Percentiles rank a stretch among this genome's conserved stretches.
Conservation (phyloP, 352 stramenopile species). For the Pythium aphanidermatum region DNA sequence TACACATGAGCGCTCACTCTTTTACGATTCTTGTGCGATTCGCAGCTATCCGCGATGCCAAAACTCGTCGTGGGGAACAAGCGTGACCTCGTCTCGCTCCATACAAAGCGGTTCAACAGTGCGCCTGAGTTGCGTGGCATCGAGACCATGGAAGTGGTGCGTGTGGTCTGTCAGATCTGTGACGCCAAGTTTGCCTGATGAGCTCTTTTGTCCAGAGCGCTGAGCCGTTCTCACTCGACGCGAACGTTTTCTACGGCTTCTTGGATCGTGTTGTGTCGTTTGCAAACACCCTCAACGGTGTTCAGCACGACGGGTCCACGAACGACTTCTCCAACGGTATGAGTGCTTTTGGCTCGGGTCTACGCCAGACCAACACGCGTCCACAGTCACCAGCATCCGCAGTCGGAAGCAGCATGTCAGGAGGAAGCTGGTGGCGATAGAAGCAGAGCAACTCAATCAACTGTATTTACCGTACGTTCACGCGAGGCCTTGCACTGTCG, state of each 20-base stretch:
- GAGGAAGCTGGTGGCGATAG: conserved; percentile 12
- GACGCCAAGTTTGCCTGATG: too few species aligned
- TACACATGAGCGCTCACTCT: neutral
- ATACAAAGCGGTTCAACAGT: conserved; percentile 24
- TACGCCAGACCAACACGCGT: conserved; percentile 45
- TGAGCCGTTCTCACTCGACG: conserved; percentile 45
- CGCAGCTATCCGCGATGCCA: conserved; percentile 39
- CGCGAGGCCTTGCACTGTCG: too few species aligned
- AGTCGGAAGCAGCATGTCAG: conserved; percentile 3
- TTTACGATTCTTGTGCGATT: neutral
- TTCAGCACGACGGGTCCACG: neutral
- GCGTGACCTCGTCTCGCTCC: conserved; percentile 42
- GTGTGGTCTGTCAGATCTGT: conserved; percentile 3
- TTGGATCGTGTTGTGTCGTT: conserved; percentile 59
- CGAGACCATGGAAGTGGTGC: conserved; percentile 51
- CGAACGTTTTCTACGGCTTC: conserved; percentile 47
- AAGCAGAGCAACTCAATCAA: neutral
- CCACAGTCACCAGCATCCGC: conserved; percentile 14
- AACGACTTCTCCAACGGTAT: conserved; percentile 13
- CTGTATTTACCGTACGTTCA: conserved; percentile 8
- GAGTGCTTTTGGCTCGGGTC: conserved; percentile 20
- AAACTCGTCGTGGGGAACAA: conserved; percentile 85
- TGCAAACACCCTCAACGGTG: conserved; percentile 29
- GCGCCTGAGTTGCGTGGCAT: conserved; percentile 41
- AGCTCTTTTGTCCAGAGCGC: too few species aligned